phyloP scores from a whole-genome alignment of 2,329 filamentous ascomycete species.

The Ophiostoma piceae region DNA sequence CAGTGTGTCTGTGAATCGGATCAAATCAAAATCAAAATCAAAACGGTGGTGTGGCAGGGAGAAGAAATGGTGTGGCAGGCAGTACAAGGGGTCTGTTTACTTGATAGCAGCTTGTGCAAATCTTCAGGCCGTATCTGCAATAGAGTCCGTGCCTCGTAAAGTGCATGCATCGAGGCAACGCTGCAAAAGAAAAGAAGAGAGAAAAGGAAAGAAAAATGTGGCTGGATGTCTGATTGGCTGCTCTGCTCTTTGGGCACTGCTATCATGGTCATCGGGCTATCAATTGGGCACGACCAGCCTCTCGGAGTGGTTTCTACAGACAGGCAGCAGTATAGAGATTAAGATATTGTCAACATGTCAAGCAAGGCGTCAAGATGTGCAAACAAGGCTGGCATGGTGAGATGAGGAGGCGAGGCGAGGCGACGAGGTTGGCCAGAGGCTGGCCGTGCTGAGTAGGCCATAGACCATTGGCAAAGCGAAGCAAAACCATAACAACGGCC shows the following conservation, averaged over 20 bases:
- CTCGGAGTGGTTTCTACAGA: background rate
- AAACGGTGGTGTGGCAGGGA: too few species aligned
- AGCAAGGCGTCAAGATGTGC: too few species aligned
- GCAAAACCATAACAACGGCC: too few species aligned
- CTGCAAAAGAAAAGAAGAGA: too few species aligned
- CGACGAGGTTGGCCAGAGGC: background rate
- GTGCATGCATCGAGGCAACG: background rate
- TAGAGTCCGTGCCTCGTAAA: background rate
- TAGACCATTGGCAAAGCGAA: too few species aligned
- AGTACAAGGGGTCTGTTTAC: background rate
- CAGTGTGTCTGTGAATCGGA: too few species aligned
- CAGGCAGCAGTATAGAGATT: background rate
- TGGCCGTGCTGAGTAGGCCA: background rate
- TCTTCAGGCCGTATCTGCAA: conserved; percentile 3
- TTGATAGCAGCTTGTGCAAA: background rate
- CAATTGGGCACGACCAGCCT: background rate
- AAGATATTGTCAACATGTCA: background rate
- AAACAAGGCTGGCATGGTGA: background rate
- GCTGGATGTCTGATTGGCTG: background rate
- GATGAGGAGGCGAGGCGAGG: background rate
- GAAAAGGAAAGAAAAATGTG: too few species aligned
- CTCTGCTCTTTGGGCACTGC: background rate
- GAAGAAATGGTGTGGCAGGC: background rate
- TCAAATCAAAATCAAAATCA: too few species aligned
- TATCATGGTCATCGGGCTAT: background rate